These are phyloP conservation scores for Penicillium concentricum DNA, from an alignment of 2,329 filamentous ascomycete genomes.

Conservation along the genomic window DNA sequence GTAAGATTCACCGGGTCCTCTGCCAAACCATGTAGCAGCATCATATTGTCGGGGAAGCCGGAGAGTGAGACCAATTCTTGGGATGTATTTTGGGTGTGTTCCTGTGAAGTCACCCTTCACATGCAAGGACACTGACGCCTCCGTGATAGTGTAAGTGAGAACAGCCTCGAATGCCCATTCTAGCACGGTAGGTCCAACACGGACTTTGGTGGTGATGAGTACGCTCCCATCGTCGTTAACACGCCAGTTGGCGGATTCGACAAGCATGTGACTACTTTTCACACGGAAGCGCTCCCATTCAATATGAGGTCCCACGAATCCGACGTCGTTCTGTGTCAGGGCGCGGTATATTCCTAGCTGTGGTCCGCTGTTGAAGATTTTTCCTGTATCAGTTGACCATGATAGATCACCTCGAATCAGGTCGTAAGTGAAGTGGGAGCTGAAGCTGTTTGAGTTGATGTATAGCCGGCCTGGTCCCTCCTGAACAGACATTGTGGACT, in stretches of 20 bases:
- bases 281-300: slow-evolving; percentile 56
- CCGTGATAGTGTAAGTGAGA: slow-evolving; percentile 54
- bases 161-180: slow-evolving; percentile 57
- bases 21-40: slow-evolving; percentile 60
- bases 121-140: slow-evolving; percentile 36
- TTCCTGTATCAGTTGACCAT: slow-evolving; percentile 38
- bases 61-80: slow-evolving; percentile 62
- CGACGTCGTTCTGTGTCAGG: slow-evolving; percentile 64
- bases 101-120: slow-evolving; percentile 49
- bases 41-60: slow-evolving; percentile 50
- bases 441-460: slow-evolving; percentile 6
- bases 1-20: slow-evolving; percentile 66
- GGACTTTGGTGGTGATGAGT: slow-evolving; percentile 47
- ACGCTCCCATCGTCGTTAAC: slow-evolving; percentile 22
- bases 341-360: slow-evolving; percentile 59
- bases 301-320: slow-evolving; percentile 46
- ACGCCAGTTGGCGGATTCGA: slow-evolving; percentile 29
- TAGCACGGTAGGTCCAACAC: slow-evolving; percentile 59
- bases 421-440: slow-evolving; percentile 42
- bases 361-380: slow-evolving; percentile 20
- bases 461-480: slow-evolving; percentile 9
- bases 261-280: slow-evolving; percentile 40
- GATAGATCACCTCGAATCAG: slow-evolving; percentile 46
- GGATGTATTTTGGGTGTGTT: slow-evolving; percentile 42
- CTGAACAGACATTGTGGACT: not conserved